Percentiles rank a stretch among this genome's conserved stretches.
Conservation (phyloP, 2,329 filamentous ascomycete species). For the Trichoderma harzianum region DNA sequence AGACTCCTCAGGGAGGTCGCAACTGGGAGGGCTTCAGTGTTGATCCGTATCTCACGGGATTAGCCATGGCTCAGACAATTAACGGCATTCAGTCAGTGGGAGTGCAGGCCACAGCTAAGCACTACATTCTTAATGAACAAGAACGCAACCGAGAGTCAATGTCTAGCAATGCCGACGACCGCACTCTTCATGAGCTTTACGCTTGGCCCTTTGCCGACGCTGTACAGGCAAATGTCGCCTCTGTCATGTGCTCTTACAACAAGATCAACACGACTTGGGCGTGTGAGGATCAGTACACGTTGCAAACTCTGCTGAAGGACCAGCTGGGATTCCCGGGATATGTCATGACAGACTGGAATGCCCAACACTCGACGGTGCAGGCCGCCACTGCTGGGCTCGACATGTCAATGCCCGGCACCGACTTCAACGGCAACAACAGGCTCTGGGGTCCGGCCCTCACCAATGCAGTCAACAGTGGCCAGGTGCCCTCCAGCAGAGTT, state of each 20-base stretch:
- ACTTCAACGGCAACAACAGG: constrained; percentile 50
- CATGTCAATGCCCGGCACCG: constrained; percentile 65
- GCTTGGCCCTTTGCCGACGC: constrained; percentile 68
- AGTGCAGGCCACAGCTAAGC: constrained; percentile 52
- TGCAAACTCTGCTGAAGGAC: constrained; percentile 63
- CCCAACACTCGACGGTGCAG: constrained; percentile 28
- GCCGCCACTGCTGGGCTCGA: constrained; percentile 15
- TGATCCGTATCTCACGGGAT: constrained; percentile 70
- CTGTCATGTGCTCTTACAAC: constrained; percentile 72
- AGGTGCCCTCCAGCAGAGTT: constrained; percentile 56
- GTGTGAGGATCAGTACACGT: constrained; percentile 59
- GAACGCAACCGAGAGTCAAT: constrained; percentile 55
- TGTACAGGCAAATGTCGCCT: constrained; percentile 61
- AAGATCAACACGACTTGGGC: constrained; percentile 66
- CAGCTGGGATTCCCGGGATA: constrained; percentile 72
- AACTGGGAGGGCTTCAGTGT: constrained; percentile 83
- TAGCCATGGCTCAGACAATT: constrained; percentile 60
- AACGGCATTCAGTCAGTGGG: constrained; percentile 53
- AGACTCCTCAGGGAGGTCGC: constrained; percentile 68
- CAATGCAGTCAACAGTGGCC: constrained; percentile 53
- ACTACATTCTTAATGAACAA: constrained; percentile 69
- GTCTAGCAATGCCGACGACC: constrained; percentile 59
- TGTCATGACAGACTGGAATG: constrained; percentile 70
- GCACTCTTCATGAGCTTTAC: constrained; percentile 62
- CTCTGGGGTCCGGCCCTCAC: constrained; percentile 54